Base-by-base conservation (phyloP, 2,329 filamentous ascomycete species). In the Colletotrichum zoysiae region DNA sequence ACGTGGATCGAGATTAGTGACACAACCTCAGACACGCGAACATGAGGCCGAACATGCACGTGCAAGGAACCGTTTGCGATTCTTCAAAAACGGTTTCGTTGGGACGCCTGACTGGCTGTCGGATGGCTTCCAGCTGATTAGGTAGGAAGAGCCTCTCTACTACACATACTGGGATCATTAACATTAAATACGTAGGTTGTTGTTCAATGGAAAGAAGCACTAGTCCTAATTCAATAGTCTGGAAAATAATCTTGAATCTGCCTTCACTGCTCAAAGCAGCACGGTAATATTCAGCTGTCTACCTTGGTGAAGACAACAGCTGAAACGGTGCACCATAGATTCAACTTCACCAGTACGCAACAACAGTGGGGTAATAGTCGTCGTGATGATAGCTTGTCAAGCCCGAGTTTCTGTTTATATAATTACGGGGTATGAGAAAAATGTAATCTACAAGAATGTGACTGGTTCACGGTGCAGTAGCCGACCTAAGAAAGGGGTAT, bases 401-500 rank as follows among this genome's bases (percentile, higher is more conserved):
- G 1, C 1, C 6, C 14, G 6, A 33, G 16, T 20, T 9, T 20
- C 3, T 4, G 6, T 9, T 30, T 8, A 5, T 18, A 16, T 30
- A 30, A 30, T 12, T n/a, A 48, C 46, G 9, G 35, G 1, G n/a
- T 38, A 65, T n/a, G 18, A 26, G 1, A 23, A 51, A 30, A 50
- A 30, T 8, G 0, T 8, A 18, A 58, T 64, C n/a, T 33, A 20
- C 55, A 51, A 59, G 23, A 53, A 64, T 64, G 59, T 64, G 59
- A 69, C 65, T 60, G 65, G 65, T 61, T 56, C 65, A 69, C 65
- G 50, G 48, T 56, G 59, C 50, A 71, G 65, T 60, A 35, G 30
- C 33, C 18, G 11, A 64, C 33, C 26, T 64, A 56, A 33, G 59
- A 69, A 71, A 71, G 33, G 65, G 70, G 69, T 72, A 72, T 70